Conservation (phyloP, 2,329 filamentous ascomycete species). For the Calonectria henricotiae region DNA sequence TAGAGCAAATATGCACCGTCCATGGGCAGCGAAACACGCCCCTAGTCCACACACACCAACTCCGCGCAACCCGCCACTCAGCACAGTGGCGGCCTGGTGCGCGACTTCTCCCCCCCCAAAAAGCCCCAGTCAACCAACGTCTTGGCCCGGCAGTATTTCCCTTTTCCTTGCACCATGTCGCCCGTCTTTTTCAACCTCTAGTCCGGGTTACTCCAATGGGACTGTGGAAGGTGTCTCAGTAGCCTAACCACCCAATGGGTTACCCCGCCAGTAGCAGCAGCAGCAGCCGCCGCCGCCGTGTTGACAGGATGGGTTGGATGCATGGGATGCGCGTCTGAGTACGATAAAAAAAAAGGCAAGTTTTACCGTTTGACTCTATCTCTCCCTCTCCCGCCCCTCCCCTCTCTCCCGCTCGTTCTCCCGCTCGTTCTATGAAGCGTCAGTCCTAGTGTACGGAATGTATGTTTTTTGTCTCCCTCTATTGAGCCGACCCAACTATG, state of each 20-base stretch:
- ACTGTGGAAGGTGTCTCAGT: neutral
- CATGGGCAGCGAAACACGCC: constrained; percentile 7
- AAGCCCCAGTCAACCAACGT: neutral
- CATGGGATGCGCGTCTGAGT: neutral
- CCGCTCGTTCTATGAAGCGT: too few species aligned
- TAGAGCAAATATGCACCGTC: constrained; percentile 19
- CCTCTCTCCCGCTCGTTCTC: neutral
- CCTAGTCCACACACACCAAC: constrained; percentile 16
- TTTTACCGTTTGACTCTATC: too few species aligned
- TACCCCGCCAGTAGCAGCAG: neutral
- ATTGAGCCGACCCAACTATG: neutral
- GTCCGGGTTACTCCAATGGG: neutral
- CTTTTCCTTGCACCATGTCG: constrained; percentile 1
- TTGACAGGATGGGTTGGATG: too few species aligned
- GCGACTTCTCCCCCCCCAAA: neutral
- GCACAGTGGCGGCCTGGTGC: neutral
- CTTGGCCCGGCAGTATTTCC: neutral
- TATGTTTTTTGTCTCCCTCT: too few species aligned
- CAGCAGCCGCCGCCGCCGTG: neutral
- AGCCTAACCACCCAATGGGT: neutral
- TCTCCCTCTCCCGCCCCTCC: too few species aligned
- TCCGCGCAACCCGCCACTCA: neutral
- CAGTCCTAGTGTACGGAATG: too few species aligned
- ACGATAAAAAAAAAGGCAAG: too few species aligned
- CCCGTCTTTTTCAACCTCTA: neutral